phyloP scores from a whole-genome alignment of 208 protist genomes.

The Lotmaria passim region DNA sequence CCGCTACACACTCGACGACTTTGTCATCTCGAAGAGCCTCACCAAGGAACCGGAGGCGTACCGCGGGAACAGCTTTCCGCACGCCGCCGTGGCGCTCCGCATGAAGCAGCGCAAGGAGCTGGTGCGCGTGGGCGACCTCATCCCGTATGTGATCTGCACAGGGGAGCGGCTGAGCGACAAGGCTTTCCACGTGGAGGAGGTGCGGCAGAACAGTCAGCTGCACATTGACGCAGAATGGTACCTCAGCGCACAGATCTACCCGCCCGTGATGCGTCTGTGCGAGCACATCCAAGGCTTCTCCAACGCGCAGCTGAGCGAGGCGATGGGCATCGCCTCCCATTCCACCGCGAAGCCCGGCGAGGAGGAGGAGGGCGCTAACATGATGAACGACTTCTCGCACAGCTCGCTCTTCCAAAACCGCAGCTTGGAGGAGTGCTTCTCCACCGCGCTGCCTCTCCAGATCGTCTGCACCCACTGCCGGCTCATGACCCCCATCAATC shows the following conservation, averaged over 20 bases:
- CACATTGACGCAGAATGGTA: conserved; percentile 96
- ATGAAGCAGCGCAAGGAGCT: conserved; percentile 92
- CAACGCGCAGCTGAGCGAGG: conserved; percentile 80
- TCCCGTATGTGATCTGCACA: conserved; percentile 97
- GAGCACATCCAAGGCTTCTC: conserved; percentile 94
- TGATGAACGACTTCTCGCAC: conserved; percentile 74
- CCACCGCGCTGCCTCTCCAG: conserved; percentile 70
- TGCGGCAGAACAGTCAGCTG: conserved; percentile 56
- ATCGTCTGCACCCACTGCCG: conserved; percentile 75
- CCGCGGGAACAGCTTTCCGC: conserved; percentile 92
- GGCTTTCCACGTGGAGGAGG: conserved; percentile 91
- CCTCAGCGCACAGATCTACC: conserved; percentile 93
- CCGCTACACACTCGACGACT: conserved; percentile 90
- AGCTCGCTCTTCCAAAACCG: conserved; percentile 75
- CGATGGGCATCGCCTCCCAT: conserved; percentile 78
- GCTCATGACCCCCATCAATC: conserved; percentile 74
- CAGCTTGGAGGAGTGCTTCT: conserved; percentile 78
- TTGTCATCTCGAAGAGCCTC: conserved; percentile 98
- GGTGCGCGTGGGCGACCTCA: conserved; percentile 94
- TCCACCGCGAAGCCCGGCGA: conserved; percentile 25
- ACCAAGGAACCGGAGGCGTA: conserved; percentile 97
- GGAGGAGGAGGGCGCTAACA: conserved; percentile 35
- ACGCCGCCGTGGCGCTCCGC: conserved; percentile 93
- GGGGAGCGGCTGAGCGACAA: conserved; percentile 66
- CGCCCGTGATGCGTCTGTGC: conserved; percentile 94